Conservation (phyloP, 2,329 filamentous ascomycete species). For the Colletotrichum salicis region DNA sequence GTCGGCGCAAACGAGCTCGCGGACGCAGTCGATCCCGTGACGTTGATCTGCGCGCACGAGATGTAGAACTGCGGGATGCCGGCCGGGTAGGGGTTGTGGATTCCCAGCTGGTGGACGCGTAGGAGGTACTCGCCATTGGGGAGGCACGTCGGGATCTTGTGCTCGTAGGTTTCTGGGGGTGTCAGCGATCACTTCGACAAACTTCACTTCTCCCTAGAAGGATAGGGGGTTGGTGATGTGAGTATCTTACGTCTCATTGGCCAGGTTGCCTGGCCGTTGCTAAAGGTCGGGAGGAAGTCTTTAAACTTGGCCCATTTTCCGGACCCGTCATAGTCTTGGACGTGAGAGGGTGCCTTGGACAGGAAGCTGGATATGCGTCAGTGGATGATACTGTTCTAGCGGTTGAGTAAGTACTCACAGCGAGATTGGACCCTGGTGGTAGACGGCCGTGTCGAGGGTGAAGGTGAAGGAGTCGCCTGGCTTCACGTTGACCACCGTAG, state of each 20-base stretch:
- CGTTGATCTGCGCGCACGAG: slow-evolving; percentile 58
- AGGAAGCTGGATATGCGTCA: slow-evolving; percentile 45
- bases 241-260: slow-evolving; percentile 41
- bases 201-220: too few species aligned
- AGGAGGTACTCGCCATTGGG: slow-evolving; percentile 68
- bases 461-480: slow-evolving; percentile 50
- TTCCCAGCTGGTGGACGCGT: slow-evolving; percentile 68
- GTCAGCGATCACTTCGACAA: background rate
- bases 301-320: slow-evolving; percentile 54
- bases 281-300: slow-evolving; percentile 50
- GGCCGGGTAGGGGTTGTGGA: slow-evolving; percentile 64
- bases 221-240: background rate
- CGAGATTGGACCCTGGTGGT: slow-evolving; percentile 52
- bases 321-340: slow-evolving; percentile 48
- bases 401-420: slow-evolving; percentile 40
- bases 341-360: slow-evolving; percentile 49
- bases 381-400: background rate
- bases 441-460: slow-evolving; percentile 50
- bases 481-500: slow-evolving; percentile 45
- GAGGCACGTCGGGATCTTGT: slow-evolving; percentile 61
- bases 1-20: slow-evolving; percentile 45
- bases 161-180: slow-evolving; percentile 44
- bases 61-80: slow-evolving; percentile 59
- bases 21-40: slow-evolving; percentile 50
- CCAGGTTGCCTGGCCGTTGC: slow-evolving; percentile 44